Evolutionary conservation across 192 early-diverging fungal genomes (phyloP), one percentile per base, ranked within the genome.

Genomic region (Geosiphon pyriformis): DNA sequence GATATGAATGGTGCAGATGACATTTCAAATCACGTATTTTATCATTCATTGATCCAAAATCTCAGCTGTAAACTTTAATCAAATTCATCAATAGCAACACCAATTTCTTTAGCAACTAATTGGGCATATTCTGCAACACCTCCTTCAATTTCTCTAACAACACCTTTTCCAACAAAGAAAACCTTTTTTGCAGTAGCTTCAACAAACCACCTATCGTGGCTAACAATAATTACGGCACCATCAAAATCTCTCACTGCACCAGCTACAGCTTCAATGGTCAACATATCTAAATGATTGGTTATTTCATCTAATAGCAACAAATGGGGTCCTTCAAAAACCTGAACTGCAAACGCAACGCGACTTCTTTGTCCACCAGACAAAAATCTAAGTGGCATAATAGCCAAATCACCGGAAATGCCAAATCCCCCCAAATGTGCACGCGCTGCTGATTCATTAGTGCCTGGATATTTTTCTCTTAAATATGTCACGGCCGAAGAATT

Each of bases 221-320:
- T 88, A 18, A 97, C 93, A 18, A 93, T 47, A 17, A 95, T 72
- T 4, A 94, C 80, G 1, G 88, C 85, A 1, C 94, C 94, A 4
- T 77, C 67, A 63, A 78, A 94, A 46, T 78, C 81, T 65, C 85
- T 80, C 59, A 97, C 68, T 0, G 87, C 85, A 0, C 87, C 79
- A 25, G 88, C 78, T 30, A 95, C 75, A 11, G 86, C 85, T 31
- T 90, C 82, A 56, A 92, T 89, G 2, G 92, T 91, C 34, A 84
- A 81, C 80, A 94, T 91, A 77, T 96, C 94, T 30, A 96, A 76
- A 65, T 91, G 94, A 66, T 92, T 96, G 6, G 92, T 93, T 60
- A 90, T 87, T 65, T 92, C 90, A 72, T 92, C 90, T 7, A 92
- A 77, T 48, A 90, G 65, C 20, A 91, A 73, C 55, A 92, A 63